Conservation (phyloP, 1,284 basidiomycete genomes). For the Takashimella tepidaria region DNA sequence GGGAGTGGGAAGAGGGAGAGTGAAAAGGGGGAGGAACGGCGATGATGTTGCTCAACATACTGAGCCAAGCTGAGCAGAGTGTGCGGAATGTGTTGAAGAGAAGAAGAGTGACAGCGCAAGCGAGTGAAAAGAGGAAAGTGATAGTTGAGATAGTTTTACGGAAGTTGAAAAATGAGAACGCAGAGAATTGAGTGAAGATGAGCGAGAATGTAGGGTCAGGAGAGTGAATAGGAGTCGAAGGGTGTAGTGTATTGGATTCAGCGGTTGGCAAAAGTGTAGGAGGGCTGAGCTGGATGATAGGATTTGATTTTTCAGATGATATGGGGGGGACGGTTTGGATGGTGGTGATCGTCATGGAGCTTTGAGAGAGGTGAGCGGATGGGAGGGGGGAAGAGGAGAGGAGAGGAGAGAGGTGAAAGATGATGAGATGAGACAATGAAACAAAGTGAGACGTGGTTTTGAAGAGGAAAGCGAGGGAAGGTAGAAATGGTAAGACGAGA, state of each 20-base stretch:
- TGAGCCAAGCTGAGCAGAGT: constrained; percentile 1
- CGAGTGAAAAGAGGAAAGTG: neutral
- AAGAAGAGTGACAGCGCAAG: neutral
- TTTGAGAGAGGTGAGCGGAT: neutral
- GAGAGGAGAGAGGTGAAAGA: neutral
- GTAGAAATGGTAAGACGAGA: too few species aligned
- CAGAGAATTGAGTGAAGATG: neutral
- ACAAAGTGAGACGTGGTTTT: neutral
- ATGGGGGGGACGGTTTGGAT: neutral
- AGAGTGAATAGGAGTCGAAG: constrained; percentile 1
- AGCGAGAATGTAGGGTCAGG: too few species aligned
- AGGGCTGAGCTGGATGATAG: too few species aligned
- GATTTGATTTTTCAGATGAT: too few species aligned
- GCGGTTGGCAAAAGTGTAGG: too few species aligned
- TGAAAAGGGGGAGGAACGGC: constrained; percentile 2
- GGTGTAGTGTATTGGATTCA: neutral
- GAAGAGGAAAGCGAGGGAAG: neutral
- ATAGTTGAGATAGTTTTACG: neutral
- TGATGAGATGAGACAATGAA: neutral
- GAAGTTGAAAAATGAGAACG: neutral
- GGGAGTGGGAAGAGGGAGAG: neutral
- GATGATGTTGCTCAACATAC: constrained; percentile 1
- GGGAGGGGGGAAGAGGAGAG: neutral
- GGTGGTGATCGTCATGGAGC: neutral
- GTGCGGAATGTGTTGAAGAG: constrained; percentile 2